These are phyloP conservation scores for Cystobasidiaceae sp. DNA, from an alignment of 1,284 basidiomycete species.

Conservation along the genomic window DNA sequence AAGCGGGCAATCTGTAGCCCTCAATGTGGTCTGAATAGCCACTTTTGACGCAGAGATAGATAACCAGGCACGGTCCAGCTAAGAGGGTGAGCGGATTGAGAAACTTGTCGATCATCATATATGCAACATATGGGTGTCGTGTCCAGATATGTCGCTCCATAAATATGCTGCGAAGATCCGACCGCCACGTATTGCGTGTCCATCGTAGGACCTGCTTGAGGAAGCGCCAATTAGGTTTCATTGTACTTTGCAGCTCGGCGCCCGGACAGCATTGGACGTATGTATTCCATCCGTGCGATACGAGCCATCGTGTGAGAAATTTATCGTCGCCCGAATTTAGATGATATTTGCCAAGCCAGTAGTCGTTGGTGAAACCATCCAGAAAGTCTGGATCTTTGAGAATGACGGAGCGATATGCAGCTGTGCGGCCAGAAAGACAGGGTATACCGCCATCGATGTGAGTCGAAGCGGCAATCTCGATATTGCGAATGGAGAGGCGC, in stretches of 20 bases:
- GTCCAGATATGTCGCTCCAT: conserved; percentile 84
- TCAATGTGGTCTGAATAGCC: conserved; percentile 63
- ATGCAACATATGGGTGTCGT: conserved; percentile 79
- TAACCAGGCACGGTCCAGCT: conserved; percentile 70
- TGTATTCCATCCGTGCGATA: conserved; percentile 82
- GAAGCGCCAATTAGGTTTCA: conserved; percentile 94
- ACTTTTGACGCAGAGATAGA: conserved; percentile 69
- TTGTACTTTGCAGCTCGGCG: conserved; percentile 81
- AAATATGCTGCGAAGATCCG: conserved; percentile 78
- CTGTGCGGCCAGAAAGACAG: conserved; percentile 83
- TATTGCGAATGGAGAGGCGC: conserved; percentile 82
- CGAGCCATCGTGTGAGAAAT: conserved; percentile 93
- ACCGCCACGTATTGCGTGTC: conserved; percentile 90
- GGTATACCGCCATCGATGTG: conserved; percentile 89
- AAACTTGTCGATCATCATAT: conserved; percentile 88
- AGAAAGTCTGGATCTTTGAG: conserved; percentile 88
- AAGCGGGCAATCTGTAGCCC: conserved; percentile 83
- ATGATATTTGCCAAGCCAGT: conserved; percentile 86
- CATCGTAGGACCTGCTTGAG: conserved; percentile 84
- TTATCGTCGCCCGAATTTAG: conserved; percentile 85
- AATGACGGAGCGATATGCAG: conserved; percentile 85
- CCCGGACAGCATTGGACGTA: conserved; percentile 87
- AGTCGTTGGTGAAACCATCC: conserved; percentile 86
- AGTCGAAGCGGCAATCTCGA: conserved; percentile 78
- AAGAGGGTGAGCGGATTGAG: conserved; percentile 85